Evolutionary conservation across 2,329 filamentous ascomycete species (phyloP), one percentile per base, ranked within the genome.

Genomic region (Emergomyces africanus): DNA sequence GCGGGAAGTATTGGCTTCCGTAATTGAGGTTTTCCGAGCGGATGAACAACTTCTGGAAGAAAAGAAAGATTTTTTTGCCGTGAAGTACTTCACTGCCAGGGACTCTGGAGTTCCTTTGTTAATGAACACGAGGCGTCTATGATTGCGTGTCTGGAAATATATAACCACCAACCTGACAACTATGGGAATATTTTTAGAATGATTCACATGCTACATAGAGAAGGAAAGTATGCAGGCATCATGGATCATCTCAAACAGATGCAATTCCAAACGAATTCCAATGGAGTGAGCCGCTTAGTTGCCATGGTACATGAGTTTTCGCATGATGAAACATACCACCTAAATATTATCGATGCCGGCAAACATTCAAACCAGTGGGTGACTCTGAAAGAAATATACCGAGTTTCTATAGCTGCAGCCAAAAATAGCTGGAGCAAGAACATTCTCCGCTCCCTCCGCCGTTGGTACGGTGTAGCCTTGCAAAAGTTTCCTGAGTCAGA

Each of bases 241-340:
- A 58, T 65, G 25, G 57, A 60, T 48, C 61, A 61, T 48, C 54
- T 67, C 8, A 60, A 67, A 35, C 58, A 54, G 4, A 54, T 67
- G 54, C 42, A 35, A n/a, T 46, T 14, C 12, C 54, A 62, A n/a
- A 51, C 57, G 51, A 51, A 60, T 44, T 37, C 35, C 14, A 23
- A 61, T 12, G 60, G 60, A 30, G 30, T 60, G 41, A 61, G 28
- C n/a, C 58, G 61, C 14, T 48, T 61, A 20, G 53, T 58, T 20
- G 60, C 58, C 12, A 57, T 61, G 61, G 42, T 53, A 30, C 58
- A 61, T 35, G 44, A 63, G 37, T 58, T 57, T n/a, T 55, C 61
- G 18, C 20, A 46, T 25, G 49, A 57, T 25, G n/a, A 25, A 1
- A 46, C 49, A 5, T 61, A 57, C 42, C 53, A 60, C 48, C 25